Evolutionary conservation across 2,329 filamentous ascomycete genomes (phyloP), one percentile per base, ranked within the genome.

Genomic region (Lomentospora prolificans): DNA sequence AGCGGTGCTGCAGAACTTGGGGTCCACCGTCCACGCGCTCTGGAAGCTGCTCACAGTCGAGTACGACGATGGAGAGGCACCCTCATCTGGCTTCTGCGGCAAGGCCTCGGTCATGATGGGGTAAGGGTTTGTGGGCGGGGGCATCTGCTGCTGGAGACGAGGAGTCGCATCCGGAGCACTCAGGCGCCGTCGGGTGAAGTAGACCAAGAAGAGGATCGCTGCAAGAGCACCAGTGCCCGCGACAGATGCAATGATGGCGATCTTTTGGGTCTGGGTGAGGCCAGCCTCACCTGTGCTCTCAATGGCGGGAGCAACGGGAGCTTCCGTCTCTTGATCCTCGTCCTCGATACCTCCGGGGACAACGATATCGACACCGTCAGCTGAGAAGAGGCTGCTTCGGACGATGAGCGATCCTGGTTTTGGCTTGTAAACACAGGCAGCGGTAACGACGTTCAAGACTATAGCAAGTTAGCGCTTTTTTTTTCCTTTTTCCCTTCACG

Each of bases 41-140:
- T 46, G 41, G 41, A 46, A 46, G 41, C 41, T 46, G 41, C 41
- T 46, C n/a, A 46, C 41, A 25, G 41, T 46, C 41, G 41, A 46
- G 41, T 46, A 46, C 19, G 41, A 46, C 3, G 41, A 46, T 9
- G 41, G 41, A 24, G 41, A 46, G 5, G 41, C 41, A 9, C n/a
- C 41, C n/a, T 17, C 41, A n/a, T 46, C 41, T 22, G n/a, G n/a
- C 41, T 22, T 19, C 19, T 19, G n/a, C n/a, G n/a, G 6, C 41
- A 19, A 9, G 5, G 19, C 41, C 4, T 46, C 41, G 10, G 41
- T 46, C 41, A 46, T 46, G 41, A 46, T n/a, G n/a, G 41, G 41
- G 41, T 46, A 46, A 7, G 41, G 41, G 17, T 46, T 46, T 19
- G 19, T 46, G n/a, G 41, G n/a, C 41, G 41, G n/a, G 41, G 41